phyloP scores from a whole-genome alignment of 306 rosid genomes.

The Vigna reflexopilosa region DNA sequence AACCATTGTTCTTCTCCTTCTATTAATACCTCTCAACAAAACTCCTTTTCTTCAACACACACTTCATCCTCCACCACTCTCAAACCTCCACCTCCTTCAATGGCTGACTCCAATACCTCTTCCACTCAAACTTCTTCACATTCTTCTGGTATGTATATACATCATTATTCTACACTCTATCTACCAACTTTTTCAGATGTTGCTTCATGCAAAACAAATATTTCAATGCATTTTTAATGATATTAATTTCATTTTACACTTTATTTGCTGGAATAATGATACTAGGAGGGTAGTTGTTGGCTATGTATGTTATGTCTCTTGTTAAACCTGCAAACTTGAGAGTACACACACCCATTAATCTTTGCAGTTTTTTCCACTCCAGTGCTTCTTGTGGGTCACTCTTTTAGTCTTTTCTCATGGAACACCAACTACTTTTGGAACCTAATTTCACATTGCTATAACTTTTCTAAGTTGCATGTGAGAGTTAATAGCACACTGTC shows the following conservation, averaged over 20 bases:
- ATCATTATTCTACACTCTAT: not conserved
- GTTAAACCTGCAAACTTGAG: not conserved
- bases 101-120: constrained; percentile 60
- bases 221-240: not conserved
- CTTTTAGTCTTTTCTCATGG: not conserved
- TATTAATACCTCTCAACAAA: constrained; percentile 3
- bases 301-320: no score
- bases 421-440: not conserved
- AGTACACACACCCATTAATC: not conserved
- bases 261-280: not conserved
- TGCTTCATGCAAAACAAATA: not conserved
- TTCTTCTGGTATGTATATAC: constrained; percentile 51
- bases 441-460: not conserved
- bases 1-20: not conserved
- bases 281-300: not conserved
- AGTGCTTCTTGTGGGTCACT: not conserved
- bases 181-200: not conserved
- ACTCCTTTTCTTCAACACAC: not conserved
- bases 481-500: not conserved
- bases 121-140: constrained; percentile 45
- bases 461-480: not conserved
- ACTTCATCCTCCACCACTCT: not conserved
- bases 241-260: no score
- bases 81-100: constrained; percentile 18
- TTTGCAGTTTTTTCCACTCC: not conserved